Evolutionary conservation across 169 alveolate species (phyloP).

Genomic region (Eimeria praecox): DNA sequence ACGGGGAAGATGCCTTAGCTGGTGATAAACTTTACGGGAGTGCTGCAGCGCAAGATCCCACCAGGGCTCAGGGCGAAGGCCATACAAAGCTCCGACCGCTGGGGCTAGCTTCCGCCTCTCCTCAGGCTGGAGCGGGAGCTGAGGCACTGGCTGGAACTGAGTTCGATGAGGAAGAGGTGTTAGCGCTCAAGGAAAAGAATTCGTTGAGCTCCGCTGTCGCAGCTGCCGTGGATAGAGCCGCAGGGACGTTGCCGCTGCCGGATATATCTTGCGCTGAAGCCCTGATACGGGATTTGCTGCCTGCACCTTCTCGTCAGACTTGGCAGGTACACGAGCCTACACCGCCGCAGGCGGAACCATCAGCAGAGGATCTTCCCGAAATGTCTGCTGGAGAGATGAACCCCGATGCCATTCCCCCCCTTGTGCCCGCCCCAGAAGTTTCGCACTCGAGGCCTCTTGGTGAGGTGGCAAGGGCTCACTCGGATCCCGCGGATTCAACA

Average conservation of each 20-base stretch:
- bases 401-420: neutral
- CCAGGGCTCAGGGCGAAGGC: slow-evolving; percentile 25
- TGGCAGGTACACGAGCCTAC: neutral
- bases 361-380: neutral
- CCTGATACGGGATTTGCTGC: slow-evolving; percentile 36
- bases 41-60: neutral
- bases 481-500: neutral
- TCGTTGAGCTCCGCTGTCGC: slow-evolving; percentile 9
- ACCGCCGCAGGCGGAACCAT: neutral
- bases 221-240: slow-evolving; percentile 61
- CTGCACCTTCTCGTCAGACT: neutral
- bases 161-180: neutral
- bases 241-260: slow-evolving; percentile 57
- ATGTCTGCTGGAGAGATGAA: neutral
- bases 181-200: neutral
- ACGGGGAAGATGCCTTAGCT: neutral
- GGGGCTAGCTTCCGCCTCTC: neutral
- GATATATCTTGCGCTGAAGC: slow-evolving; percentile 43
- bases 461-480: neutral
- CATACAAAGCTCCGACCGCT: neutral
- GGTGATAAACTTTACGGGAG: neutral
- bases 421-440: neutral
- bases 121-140: neutral
- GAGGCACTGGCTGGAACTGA: slow-evolving; percentile 1
- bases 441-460: neutral